These are phyloP conservation scores for Podaxis pistillaris DNA, from an alignment of 768 basidiomycete genomes.

Conservation along the genomic window DNA sequence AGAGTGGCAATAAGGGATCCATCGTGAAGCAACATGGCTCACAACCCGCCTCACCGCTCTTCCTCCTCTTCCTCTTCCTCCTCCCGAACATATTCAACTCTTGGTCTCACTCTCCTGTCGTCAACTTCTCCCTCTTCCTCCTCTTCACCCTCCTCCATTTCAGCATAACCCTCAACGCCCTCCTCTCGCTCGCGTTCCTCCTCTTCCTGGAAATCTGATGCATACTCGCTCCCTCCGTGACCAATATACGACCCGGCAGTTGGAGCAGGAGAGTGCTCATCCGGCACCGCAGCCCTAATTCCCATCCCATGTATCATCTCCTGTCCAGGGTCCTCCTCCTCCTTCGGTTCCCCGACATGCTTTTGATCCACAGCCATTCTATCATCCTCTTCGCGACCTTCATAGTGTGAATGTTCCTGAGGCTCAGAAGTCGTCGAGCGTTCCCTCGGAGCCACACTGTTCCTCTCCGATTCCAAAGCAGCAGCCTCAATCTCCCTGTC, in stretches of 20 bases:
- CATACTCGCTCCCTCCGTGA: constrained; percentile 10
- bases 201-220: constrained; percentile 36
- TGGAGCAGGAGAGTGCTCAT: constrained; percentile 44
- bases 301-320: constrained; percentile 24
- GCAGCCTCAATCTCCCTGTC: constrained; percentile 13
- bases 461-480: constrained; percentile 6
- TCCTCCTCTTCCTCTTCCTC: constrained; percentile 14
- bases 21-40: background rate
- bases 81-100: constrained; percentile 6
- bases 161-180: constrained; percentile 25
- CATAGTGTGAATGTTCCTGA: background rate
- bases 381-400: background rate
- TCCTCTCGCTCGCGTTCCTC: constrained; percentile 62
- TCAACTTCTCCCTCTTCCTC: constrained; percentile 21
- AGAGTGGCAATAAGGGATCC: background rate
- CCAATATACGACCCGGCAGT: constrained; percentile 48
- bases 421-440: constrained; percentile 4
- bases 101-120: background rate
- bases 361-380: constrained; percentile 1
- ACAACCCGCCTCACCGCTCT: background rate
- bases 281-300: constrained; percentile 25
- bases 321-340: constrained; percentile 17
- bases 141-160: constrained; percentile 32
- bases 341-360: constrained; percentile 16
- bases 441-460: background rate